These are phyloP conservation scores for Diaporthe australafricana DNA, from an alignment of 2,329 filamentous ascomycete species.

Conservation along the genomic window DNA sequence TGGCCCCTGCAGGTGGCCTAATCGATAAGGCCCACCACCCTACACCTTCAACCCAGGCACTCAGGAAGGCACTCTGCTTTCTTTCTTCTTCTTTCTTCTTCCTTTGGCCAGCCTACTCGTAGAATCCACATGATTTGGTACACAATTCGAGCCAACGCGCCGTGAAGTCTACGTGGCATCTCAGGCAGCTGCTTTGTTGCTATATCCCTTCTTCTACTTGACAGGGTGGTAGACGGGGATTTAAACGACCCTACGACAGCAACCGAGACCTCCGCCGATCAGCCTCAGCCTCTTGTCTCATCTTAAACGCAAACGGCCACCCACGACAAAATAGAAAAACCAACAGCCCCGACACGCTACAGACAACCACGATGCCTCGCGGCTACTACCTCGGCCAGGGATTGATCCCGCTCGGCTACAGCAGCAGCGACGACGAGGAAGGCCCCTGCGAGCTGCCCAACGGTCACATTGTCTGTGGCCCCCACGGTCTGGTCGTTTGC, in stretches of 20 bases:
- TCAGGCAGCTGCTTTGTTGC: too few species aligned
- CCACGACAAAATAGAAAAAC: background rate
- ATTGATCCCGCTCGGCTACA: background rate
- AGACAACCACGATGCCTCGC: background rate
- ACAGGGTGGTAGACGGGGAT: too few species aligned
- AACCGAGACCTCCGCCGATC: background rate
- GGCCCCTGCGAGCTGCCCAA: slow-evolving; percentile 13
- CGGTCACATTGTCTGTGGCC: slow-evolving; percentile 3
- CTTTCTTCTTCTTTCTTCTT: too few species aligned
- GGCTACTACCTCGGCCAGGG: slow-evolving; percentile 4
- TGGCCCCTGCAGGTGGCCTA: too few species aligned
- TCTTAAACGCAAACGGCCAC: background rate
- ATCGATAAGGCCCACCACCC: too few species aligned
- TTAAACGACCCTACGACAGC: background rate
- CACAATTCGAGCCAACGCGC: too few species aligned
- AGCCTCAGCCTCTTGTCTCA: background rate
- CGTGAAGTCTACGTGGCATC: too few species aligned
- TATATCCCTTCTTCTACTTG: too few species aligned
- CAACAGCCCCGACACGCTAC: background rate
- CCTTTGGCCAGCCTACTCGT: too few species aligned
- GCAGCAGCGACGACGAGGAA: slow-evolving; percentile 1
- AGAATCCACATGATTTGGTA: too few species aligned
- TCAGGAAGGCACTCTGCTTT: too few species aligned
- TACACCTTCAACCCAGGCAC: too few species aligned
- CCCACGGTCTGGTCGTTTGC: slow-evolving; percentile 6